These are phyloP conservation scores for Candida golubevii DNA, from an alignment of 805 yeast genomes.

Conservation along the genomic window DNA sequence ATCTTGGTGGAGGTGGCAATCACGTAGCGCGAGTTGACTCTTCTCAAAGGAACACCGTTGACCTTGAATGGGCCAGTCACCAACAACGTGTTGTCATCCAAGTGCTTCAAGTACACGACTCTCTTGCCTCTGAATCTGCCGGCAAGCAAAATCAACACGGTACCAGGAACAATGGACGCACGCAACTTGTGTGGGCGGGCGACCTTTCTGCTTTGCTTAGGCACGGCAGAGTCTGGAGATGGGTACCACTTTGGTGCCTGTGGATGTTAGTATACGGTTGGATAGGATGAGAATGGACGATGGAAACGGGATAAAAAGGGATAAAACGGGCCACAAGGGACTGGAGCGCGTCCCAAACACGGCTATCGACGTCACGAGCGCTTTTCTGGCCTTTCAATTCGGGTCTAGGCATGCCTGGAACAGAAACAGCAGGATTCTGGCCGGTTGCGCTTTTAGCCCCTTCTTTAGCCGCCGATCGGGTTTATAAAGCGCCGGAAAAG, in stretches of 20 bases:
- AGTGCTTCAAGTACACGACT: constrained; percentile 94
- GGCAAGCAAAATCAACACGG: constrained; percentile 94
- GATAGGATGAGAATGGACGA: too few relatives aligned
- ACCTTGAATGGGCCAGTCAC: constrained; percentile 99
- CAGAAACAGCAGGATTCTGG: too few relatives aligned
- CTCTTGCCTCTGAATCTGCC: constrained; percentile 99
- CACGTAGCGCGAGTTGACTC: constrained; percentile 98
- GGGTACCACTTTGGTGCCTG: constrained; percentile 91
- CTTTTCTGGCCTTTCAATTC: too few relatives aligned
- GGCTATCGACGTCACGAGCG: too few relatives aligned
- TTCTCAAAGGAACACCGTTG: constrained; percentile 99
- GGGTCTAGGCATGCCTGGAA: too few relatives aligned
- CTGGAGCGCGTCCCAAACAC: neutral
- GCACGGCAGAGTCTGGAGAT: constrained; percentile 84
- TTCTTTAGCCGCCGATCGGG: too few relatives aligned
- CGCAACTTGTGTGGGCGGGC: constrained; percentile 93
- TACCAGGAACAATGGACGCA: constrained; percentile 95
- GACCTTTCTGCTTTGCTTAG: constrained; percentile 87
- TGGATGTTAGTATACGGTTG: constrained; percentile 20
- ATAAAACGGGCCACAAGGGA: neutral
- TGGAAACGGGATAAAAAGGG: neutral
- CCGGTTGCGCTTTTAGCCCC: too few relatives aligned
- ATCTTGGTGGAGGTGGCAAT: constrained; percentile 97
- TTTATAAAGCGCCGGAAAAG: too few relatives aligned
- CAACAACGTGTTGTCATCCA: constrained; percentile 96